Evolutionary conservation across 2,329 filamentous ascomycete species (phyloP), one percentile per base, ranked within the genome.

Genomic region (Rhexocercosporidium sp.): DNA sequence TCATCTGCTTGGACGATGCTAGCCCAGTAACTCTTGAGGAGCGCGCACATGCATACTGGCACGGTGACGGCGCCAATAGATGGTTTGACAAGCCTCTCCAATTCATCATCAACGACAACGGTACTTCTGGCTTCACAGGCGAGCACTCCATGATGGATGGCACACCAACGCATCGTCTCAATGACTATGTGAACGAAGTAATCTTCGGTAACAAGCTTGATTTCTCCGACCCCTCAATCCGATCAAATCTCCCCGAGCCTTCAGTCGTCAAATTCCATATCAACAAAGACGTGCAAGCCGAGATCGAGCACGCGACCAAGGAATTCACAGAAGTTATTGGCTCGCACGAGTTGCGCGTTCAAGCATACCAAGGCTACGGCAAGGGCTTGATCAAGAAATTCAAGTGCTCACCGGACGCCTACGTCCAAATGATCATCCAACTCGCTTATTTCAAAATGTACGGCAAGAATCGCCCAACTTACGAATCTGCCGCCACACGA

Each of bases 91-190:
- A 99, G 86, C 96, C 96, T 6, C 84, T 97, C 63, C 95, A 99
- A 81, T 98, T 99, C 83, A 97, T 99, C 78, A 80, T 99, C 82
- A 97, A 97, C 81, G 94, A 99, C 79, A 99, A 99, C 79, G 96
- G 96, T 74, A 97, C 96, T 8, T 92, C 96, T 1, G 96, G 96
- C 69, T 99, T 99, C 86, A 95, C 94, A 86, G 96, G 96, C 77
- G 96, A 99, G 82, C 96, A 99, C 86, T 96, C 92, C 75, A 98
- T 99, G 96, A 99, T 99, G 96, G 96, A 99, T 78, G 96, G 96
- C 71, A 99, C 96, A 7, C 94, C 96, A 0, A 99, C 96, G 2
- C 96, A 98, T 82, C 91, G 96, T 53, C 86, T 99, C 18, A 99
- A 97, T 80, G 96, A 99, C 85, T 96, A 94, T 77, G 87, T 96